phyloP scores from a whole-genome alignment of 108 stramenopile species.

The Pseudonitzschia multistriata region DNA sequence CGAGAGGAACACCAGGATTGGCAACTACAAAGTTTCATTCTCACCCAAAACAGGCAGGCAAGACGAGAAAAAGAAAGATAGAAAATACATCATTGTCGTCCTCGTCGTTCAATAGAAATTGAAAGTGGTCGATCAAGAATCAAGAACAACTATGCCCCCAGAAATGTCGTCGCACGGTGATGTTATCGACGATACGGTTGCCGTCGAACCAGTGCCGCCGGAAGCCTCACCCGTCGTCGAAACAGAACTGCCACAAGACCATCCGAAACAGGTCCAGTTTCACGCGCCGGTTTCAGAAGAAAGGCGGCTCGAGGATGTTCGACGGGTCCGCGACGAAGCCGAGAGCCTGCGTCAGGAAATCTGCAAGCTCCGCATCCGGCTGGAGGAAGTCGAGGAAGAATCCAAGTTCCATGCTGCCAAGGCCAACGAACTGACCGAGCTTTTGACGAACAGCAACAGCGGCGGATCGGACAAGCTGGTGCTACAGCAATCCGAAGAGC shows the following conservation, averaged over 20 bases:
- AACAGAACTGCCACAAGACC: neutral
- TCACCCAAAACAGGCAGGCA: too few relatives aligned
- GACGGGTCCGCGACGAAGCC: slow-evolving; percentile 19
- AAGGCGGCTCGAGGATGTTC: neutral
- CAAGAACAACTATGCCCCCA: neutral
- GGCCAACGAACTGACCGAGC: slow-evolving; percentile 23
- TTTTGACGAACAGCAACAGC: neutral
- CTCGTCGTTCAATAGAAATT: neutral
- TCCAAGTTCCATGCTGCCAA: slow-evolving; percentile 28
- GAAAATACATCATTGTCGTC: too few relatives aligned
- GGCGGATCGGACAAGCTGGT: neutral
- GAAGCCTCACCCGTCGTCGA: neutral
- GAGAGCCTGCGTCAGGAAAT: slow-evolving; percentile 17
- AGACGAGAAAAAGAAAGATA: too few relatives aligned
- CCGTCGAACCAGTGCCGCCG: too few relatives aligned
- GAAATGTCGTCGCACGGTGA: neutral
- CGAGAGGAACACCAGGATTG: too few relatives aligned
- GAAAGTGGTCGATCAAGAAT: neutral
- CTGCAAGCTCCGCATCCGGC: slow-evolving; percentile 18
- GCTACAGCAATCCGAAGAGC: slow-evolving; percentile 8
- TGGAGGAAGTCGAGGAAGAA: slow-evolving; percentile 30
- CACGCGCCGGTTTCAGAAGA: neutral
- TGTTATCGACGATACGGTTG: neutral
- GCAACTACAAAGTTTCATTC: too few relatives aligned
- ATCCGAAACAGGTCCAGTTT: neutral